Percentiles rank a stretch among this genome's conserved stretches.
phyloP scores from a whole-genome alignment of 176 grass and related monocot species.

The Microstegium vimineum region DNA sequence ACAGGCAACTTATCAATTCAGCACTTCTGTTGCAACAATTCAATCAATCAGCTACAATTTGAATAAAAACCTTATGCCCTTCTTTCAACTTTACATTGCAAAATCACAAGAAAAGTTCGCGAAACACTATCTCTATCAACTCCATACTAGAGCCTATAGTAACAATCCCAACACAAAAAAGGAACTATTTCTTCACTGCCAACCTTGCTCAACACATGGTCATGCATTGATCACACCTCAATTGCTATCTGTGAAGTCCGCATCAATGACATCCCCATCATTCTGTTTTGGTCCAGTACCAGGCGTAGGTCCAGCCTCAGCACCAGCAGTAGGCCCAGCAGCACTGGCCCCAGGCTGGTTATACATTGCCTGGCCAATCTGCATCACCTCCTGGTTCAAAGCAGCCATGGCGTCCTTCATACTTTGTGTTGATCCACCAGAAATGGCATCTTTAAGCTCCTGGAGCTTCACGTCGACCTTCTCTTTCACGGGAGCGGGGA shows the following conservation, averaged over 20 bases:
- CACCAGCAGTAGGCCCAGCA: constrained; percentile 48
- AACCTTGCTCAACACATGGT: not conserved
- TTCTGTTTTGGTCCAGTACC: constrained; percentile 49
- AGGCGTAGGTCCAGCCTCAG: constrained; percentile 45
- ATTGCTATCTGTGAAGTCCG: constrained; percentile 91
- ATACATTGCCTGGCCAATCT: constrained; percentile 87
- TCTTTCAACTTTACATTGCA: not conserved
- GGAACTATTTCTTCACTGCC: constrained; percentile 20
- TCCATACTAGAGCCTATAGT: constrained; percentile 21
- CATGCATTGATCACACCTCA: constrained; percentile 23
- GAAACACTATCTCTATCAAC: not conserved
- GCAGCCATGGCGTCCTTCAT: constrained; percentile 90
- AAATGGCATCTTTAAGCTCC: constrained; percentile 82
- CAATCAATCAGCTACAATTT: not conserved
- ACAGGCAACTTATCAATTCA: not conserved
- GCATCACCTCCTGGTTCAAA: constrained; percentile 97
- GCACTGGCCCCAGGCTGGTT: constrained; percentile 57
- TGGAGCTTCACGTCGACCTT: constrained; percentile 81
- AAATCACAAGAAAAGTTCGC: constrained; percentile 18
- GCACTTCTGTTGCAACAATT: not conserved
- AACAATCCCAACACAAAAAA: constrained; percentile 31
- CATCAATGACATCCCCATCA: constrained; percentile 87
- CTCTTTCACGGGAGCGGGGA: constrained; percentile 71
- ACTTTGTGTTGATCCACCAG: constrained; percentile 67
- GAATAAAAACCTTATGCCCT: constrained; percentile 28